These are phyloP conservation scores for Triticum turgidum DNA, from an alignment of 176 grass and related monocot genomes.

Conservation along the genomic window DNA sequence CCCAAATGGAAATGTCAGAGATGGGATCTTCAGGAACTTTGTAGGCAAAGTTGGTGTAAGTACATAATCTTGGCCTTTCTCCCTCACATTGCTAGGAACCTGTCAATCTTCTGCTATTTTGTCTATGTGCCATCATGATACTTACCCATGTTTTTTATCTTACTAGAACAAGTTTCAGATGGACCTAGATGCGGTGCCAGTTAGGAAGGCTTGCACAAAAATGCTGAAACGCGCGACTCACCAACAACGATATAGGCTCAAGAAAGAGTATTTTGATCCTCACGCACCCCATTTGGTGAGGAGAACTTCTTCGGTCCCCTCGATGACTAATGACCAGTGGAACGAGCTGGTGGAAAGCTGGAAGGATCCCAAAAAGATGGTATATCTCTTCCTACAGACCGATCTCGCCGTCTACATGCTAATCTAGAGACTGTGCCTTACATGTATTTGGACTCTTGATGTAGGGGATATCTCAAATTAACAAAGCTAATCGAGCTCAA, in stretches of 20 bases:
- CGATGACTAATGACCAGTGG: not conserved
- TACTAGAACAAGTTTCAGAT: slow-evolving; percentile 8
- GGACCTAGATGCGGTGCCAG: not conserved
- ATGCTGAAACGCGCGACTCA: not conserved
- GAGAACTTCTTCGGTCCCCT: too few relatives aligned
- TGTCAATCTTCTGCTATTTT: not conserved
- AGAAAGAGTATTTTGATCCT: too few relatives aligned
- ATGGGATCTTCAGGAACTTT: not conserved
- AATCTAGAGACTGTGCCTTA: not conserved
- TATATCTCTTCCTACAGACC: not conserved
- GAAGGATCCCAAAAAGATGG: not conserved
- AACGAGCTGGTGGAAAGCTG: not conserved
- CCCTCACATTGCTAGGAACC: not conserved
- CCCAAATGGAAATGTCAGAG: not conserved
- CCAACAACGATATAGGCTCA: too few relatives aligned
- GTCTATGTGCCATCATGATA: not conserved
- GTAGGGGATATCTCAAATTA: not conserved
- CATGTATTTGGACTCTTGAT: not conserved
- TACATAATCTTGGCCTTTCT: not conserved
- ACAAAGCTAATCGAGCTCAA: not conserved
- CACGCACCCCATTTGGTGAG: too few relatives aligned
- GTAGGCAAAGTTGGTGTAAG: not conserved
- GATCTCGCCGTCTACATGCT: too few relatives aligned
- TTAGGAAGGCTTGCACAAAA: not conserved
- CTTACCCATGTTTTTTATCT: not conserved